These are phyloP conservation scores for Rhodotorula mucilaginosa DNA, from an alignment of 1,284 basidiomycete species.

Conservation along the genomic window DNA sequence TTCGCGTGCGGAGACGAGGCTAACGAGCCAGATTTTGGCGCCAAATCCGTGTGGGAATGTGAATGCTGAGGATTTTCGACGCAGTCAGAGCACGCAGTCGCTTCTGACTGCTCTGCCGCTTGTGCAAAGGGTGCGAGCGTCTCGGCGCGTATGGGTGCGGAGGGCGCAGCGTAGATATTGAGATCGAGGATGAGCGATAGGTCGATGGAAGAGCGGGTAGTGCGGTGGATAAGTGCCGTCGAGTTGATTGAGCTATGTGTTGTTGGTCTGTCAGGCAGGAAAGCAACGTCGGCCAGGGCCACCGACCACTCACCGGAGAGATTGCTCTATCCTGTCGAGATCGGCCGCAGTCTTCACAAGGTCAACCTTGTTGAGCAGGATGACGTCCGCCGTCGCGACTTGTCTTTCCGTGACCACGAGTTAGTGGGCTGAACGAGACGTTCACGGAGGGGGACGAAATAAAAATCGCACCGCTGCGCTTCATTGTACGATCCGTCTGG, in stretches of 20 bases:
- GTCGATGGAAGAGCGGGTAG: conserved; percentile 63
- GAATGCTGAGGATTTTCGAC: conserved; percentile 51
- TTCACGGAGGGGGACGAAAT: not conserved
- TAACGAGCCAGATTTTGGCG: not conserved
- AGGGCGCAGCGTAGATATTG: conserved; percentile 63
- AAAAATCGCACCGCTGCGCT: conserved; percentile 58
- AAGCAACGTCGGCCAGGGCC: not conserved
- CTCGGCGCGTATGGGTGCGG: conserved; percentile 40
- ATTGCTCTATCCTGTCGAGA: conserved; percentile 55
- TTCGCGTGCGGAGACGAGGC: conserved; percentile 23
- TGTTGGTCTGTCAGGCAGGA: not conserved
- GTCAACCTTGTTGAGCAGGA: conserved; percentile 83
- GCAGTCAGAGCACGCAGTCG: not conserved
- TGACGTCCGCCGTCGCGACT: conserved; percentile 83
- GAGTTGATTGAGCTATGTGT: conserved; percentile 66
- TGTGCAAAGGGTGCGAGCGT: conserved; percentile 22
- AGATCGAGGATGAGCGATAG: conserved; percentile 72
- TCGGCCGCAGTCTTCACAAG: conserved; percentile 55
- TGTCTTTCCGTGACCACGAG: conserved; percentile 59
- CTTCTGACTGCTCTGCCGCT: not conserved
- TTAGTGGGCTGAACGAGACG: not conserved
- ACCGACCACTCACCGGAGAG: conserved; percentile 52
- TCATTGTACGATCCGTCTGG: conserved; percentile 67
- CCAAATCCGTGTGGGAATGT: conserved; percentile 45
- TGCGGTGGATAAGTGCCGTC: conserved; percentile 67